These are phyloP conservation scores for Stramenopiles sp. DNA, from an alignment of 352 stramenopile genomes.

Conservation along the genomic window DNA sequence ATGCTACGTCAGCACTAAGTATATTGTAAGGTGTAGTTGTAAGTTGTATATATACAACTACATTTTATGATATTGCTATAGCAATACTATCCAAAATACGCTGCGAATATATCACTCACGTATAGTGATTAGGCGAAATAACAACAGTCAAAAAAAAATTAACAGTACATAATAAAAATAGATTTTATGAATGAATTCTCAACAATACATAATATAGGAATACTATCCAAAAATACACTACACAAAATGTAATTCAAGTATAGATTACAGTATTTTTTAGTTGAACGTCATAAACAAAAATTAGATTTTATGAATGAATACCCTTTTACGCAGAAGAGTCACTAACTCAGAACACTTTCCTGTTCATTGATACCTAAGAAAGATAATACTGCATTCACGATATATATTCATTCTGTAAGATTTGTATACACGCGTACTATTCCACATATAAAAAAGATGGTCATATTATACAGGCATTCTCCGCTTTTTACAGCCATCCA, in stretches of 20 bases:
- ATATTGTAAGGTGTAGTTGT: too few relatives aligned
- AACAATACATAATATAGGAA: not conserved
- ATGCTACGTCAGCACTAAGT: too few relatives aligned
- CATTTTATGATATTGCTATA: not conserved
- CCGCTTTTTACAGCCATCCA: too few relatives aligned
- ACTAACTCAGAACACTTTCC: not conserved
- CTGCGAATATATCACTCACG: not conserved
- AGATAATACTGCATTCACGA: not conserved
- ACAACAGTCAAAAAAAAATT: not conserved
- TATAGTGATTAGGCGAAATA: not conserved
- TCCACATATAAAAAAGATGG: too few relatives aligned
- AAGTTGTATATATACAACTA: too few relatives aligned
- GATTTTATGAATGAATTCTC: not conserved
- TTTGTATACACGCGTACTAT: not conserved
- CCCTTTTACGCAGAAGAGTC: not conserved
- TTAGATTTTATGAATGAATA: not conserved
- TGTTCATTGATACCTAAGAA: not conserved
- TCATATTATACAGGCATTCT: too few relatives aligned
- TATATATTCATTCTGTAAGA: not conserved
- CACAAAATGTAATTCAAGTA: not conserved
- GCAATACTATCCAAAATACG: not conserved
- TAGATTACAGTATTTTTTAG: not conserved
- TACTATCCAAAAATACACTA: not conserved
- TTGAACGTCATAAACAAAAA: not conserved
- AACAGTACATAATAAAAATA: not conserved